Percentiles rank a stretch among this genome's conserved stretches.
Conservation (phyloP, 106 monocot species). For the Amphibolis antarctica region DNA sequence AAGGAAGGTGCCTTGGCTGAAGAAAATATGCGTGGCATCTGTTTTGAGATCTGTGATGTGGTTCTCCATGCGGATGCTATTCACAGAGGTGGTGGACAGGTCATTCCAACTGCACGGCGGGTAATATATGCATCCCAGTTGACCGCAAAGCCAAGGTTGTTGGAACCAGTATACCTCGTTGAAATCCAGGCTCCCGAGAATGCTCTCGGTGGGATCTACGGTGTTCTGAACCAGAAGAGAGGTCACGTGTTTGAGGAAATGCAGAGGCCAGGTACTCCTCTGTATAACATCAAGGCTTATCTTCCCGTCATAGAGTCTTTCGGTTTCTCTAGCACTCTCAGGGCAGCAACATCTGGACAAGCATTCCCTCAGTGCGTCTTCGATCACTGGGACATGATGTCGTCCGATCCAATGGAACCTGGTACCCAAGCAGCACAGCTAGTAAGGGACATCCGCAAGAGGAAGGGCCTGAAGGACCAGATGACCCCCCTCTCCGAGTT, state of each 20-base stretch:
- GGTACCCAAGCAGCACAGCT: slow-evolving; percentile 12
- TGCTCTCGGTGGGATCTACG: slow-evolving; percentile 34
- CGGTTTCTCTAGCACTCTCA: slow-evolving; percentile 27
- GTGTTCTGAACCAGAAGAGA: slow-evolving; percentile 40
- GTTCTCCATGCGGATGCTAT: slow-evolving; percentile 44
- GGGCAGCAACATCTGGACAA: slow-evolving; percentile 37
- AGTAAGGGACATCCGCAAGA: slow-evolving; percentile 27
- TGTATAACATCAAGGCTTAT: slow-evolving; percentile 44
- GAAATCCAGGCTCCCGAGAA: slow-evolving; percentile 42
- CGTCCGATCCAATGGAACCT: slow-evolving; percentile 28
- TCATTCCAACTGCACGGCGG: slow-evolving; percentile 32
- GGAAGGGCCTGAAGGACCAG: slow-evolving; percentile 39
- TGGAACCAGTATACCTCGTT: slow-evolving; percentile 38
- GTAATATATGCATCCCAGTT: slow-evolving; percentile 37
- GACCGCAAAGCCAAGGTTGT: slow-evolving; percentile 30
- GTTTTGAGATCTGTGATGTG: slow-evolving; percentile 40
- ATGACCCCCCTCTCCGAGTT: slow-evolving; percentile 36
- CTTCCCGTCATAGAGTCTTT: slow-evolving; percentile 39
- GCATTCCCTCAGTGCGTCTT: slow-evolving; percentile 40
- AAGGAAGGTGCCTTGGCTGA: slow-evolving; percentile 36
- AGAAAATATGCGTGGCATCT: slow-evolving; percentile 42
- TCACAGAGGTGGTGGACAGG: slow-evolving; percentile 37
- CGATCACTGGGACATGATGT: slow-evolving; percentile 46
- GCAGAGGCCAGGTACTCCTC: slow-evolving; percentile 36
- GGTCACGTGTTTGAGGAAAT: slow-evolving; percentile 40